phyloP scores from a whole-genome alignment of 192 early-diverging fungal genomes.

The Coemansia furcata region DNA sequence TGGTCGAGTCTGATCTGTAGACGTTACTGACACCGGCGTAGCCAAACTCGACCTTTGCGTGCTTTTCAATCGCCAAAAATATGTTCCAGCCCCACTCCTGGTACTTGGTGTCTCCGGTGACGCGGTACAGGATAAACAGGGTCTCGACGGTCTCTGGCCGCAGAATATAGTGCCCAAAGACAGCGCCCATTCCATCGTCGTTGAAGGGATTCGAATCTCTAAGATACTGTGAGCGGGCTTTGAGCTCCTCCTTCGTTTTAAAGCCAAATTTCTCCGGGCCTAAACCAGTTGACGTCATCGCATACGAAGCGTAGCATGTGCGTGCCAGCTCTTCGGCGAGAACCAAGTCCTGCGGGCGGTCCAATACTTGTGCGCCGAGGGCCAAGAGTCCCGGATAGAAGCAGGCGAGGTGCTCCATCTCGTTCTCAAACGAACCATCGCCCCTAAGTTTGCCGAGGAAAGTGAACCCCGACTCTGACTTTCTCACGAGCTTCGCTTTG shows the following conservation, averaged over 20 bases:
- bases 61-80: conserved; percentile 80
- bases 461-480: background rate
- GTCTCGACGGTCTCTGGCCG: conserved; percentile 89
- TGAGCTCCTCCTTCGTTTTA: background rate
- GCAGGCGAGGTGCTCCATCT: conserved; percentile 95
- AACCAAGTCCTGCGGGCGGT: conserved; percentile 60
- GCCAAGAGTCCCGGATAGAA: conserved; percentile 86
- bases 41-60: conserved; percentile 61
- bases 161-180: conserved; percentile 57
- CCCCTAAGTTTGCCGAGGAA: conserved; percentile 20
- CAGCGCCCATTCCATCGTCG: conserved; percentile 1
- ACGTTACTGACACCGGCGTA: conserved; percentile 56
- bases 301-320: conserved; percentile 80
- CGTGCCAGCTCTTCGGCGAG: conserved; percentile 75
- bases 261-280: conserved; percentile 70
- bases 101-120: conserved; percentile 82
- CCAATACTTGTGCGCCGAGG: conserved; percentile 58
- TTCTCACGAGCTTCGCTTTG: conserved; percentile 43
- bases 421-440: conserved; percentile 36
- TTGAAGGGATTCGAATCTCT: background rate
- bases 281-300: conserved; percentile 69
- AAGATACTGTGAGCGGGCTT: too few species aligned
- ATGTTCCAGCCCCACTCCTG: conserved; percentile 80
- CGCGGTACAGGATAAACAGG: conserved; percentile 77
- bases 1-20: background rate